Evolutionary conservation across 1,284 basidiomycete species (phyloP).

Genomic region (Fomitopsis palustris): DNA sequence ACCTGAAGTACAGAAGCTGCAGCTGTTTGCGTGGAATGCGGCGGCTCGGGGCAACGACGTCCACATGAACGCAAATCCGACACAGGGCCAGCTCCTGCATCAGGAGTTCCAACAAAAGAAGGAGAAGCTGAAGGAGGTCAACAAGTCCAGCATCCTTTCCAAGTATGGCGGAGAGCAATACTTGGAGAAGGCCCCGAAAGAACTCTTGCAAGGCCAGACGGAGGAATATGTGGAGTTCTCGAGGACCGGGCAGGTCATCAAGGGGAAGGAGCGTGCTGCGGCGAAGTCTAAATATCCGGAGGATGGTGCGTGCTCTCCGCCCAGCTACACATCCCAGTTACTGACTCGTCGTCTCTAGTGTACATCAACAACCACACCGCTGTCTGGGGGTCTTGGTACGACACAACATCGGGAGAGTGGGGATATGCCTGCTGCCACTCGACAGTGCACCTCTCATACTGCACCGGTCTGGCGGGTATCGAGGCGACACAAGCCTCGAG

Average conservation of each 20-base stretch:
- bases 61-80: slow-evolving; percentile 95
- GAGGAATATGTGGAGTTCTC: slow-evolving; percentile 99
- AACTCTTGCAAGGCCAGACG: slow-evolving; percentile 90
- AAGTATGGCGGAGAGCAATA: slow-evolving; percentile 96
- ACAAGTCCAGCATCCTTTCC: slow-evolving; percentile 82
- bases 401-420: slow-evolving; percentile 71
- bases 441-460: slow-evolving; percentile 84
- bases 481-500: slow-evolving; percentile 71
- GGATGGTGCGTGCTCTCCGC: slow-evolving; percentile 62
- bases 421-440: slow-evolving; percentile 97
- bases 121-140: slow-evolving; percentile 84
- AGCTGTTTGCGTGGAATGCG: slow-evolving; percentile 98
- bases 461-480: slow-evolving; percentile 87
- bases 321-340: not conserved
- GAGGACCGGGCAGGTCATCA: slow-evolving; percentile 85
- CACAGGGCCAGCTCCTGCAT: slow-evolving; percentile 90
- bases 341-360: slow-evolving; percentile 42
- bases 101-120: slow-evolving; percentile 91
- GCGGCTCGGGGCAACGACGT: slow-evolving; percentile 91
- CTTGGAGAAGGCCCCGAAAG: slow-evolving; percentile 83
- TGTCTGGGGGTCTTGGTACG: slow-evolving; percentile 97
- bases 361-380: slow-evolving; percentile 89
- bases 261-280: slow-evolving; percentile 87
- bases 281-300: slow-evolving; percentile 91
- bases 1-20: slow-evolving; percentile 86